Base-by-base conservation (phyloP, 768 basidiomycete species). In the Galerina sulciceps region DNA sequence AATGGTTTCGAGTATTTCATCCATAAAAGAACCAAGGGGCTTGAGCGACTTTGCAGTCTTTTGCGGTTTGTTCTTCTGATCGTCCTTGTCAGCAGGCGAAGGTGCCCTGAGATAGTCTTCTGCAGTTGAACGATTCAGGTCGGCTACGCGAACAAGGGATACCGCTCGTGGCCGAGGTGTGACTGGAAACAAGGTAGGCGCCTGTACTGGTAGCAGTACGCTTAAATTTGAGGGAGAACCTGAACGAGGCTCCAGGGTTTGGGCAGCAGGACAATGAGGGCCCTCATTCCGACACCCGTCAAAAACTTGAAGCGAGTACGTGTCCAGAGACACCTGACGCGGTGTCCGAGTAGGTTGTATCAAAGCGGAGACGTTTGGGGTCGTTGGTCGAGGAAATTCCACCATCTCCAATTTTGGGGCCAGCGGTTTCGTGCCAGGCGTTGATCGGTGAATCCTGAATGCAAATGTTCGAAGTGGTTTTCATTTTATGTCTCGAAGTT, bases 21-120 rank as follows among this genome's bases (percentile, higher is more conserved):
- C 71, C 40, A 79, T 67, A 45, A 75, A 73, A 10, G 72, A 73
- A 11, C 60, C 73, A 14, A 78, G 71, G 2, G 76, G 72, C 53
- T 69, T 74, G 22, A 76, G 61, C 3, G 60, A 60, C 55, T 67
- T 73, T 22, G 55, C 50, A 36, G 51, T 18, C 14, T 9, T 15
- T 10, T 37, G 42, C 4, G 11, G 22, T 10, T 15, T 41, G 26
- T n/a, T 42, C 18, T 11, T 37, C 17, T 41, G 36, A 10, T 41
- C 23, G 10, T 38, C 17, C 37, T 46, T 46, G 8, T 35, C 48
- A 11, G 38, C 34, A 34, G 35, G 41, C 22, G 20, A 18, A 6
- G 11, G 11, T 10, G 4, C 10, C n/a, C 38, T 14, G 20, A 15
- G 15, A 40, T 35, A 36, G n/a, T 18, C 37, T 36, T 23, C 13